These are phyloP conservation scores for Ceriops tagal DNA, from an alignment of 345 rosid species.

Conservation along the genomic window DNA sequence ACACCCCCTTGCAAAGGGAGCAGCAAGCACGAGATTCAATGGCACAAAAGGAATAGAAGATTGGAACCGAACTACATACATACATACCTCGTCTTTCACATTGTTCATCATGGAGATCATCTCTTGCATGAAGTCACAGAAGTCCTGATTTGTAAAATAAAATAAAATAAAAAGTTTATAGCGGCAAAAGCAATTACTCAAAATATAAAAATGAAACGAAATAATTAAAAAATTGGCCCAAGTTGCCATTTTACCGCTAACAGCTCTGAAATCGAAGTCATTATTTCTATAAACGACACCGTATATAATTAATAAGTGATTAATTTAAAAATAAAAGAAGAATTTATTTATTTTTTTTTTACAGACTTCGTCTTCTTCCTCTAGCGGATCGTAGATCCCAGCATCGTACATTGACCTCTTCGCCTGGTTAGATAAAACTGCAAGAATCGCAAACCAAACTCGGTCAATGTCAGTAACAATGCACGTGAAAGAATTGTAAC, in stretches of 20 bases:
- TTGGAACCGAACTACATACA: too few relatives aligned
- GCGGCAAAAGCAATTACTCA: neutral
- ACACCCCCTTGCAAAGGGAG: neutral
- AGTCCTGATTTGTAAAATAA: slow-evolving; percentile 46
- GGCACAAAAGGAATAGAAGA: neutral
- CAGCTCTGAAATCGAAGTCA: too few relatives aligned
- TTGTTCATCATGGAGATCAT: slow-evolving; percentile 87
- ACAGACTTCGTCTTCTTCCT: slow-evolving; percentile 69
- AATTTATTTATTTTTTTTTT: neutral
- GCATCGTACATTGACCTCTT: slow-evolving; percentile 79
- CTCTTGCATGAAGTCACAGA: slow-evolving; percentile 85
- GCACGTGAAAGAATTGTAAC: neutral
- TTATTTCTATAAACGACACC: too few relatives aligned
- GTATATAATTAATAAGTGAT: neutral
- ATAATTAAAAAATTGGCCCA: neutral
- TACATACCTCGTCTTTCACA: slow-evolving; percentile 67
- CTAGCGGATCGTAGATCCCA: slow-evolving; percentile 70
- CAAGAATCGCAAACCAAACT: slow-evolving; percentile 7
- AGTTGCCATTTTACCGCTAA: too few relatives aligned
- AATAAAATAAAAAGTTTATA: slow-evolving; percentile 2
- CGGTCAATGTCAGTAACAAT: slow-evolving; percentile 7
- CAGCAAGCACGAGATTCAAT: neutral
- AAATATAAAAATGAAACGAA: too few relatives aligned
- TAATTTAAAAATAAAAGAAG: neutral
- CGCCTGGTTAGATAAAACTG: slow-evolving; percentile 62